Evolutionary conservation across 352 stramenopile genomes (phyloP).

Genomic region (Albugo laibachii): DNA sequence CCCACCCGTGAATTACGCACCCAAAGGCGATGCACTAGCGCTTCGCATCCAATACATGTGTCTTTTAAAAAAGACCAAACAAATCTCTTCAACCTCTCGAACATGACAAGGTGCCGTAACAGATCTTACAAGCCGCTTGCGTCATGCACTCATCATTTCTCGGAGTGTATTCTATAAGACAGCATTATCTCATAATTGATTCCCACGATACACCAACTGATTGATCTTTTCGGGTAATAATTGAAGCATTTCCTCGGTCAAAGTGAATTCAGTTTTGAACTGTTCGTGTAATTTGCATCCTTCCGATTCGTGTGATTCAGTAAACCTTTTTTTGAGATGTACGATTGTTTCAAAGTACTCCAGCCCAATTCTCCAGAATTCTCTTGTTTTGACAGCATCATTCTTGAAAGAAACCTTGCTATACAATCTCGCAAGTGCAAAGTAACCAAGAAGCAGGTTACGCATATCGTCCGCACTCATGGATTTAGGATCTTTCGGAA

Average conservation of each 20-base stretch:
- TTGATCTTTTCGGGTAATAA: conserved; percentile 64
- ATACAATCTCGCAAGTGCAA: conserved; percentile 35
- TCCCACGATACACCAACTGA: conserved; percentile 48
- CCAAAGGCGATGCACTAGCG: too few relatives aligned
- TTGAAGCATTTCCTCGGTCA: conserved; percentile 39
- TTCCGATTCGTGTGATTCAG: neutral
- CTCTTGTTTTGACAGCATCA: conserved; percentile 27
- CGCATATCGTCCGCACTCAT: conserved; percentile 6
- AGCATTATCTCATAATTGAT: conserved; percentile 24
- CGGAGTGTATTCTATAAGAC: too few relatives aligned
- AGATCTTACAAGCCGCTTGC: too few relatives aligned
- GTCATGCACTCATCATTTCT: too few relatives aligned
- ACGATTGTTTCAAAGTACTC: conserved; percentile 26
- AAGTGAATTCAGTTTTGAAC: conserved; percentile 29
- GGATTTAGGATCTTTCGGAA: too few relatives aligned
- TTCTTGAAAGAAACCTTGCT: conserved; percentile 24
- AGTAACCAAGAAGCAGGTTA: conserved; percentile 30
- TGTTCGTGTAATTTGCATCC: conserved; percentile 1
- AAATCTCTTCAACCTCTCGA: too few relatives aligned
- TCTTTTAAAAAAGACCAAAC: too few relatives aligned
- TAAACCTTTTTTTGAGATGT: conserved; percentile 9
- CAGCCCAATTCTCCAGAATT: conserved; percentile 35
- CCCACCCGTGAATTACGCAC: too few relatives aligned
- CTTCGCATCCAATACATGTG: too few relatives aligned
- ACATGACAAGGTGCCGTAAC: too few relatives aligned